Evolutionary conservation across 2,329 filamentous ascomycete species (phyloP).

Genomic region (Diatrype stigma): DNA sequence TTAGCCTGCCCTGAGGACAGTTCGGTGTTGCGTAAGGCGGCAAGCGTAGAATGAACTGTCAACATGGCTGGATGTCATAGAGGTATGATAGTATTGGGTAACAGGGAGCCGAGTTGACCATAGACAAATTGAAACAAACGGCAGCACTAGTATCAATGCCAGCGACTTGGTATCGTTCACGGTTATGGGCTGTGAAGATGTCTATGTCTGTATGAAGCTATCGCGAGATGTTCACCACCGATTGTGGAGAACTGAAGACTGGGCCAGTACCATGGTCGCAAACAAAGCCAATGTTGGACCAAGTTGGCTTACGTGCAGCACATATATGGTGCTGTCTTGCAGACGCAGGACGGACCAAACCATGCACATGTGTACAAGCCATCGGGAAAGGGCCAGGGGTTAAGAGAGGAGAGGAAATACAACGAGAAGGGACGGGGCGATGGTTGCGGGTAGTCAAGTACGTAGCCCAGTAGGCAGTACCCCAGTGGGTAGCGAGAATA

Average conservation of each 20-base stretch:
- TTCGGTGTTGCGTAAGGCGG: slow-evolving; percentile 15
- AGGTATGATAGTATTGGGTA: slow-evolving; percentile 1
- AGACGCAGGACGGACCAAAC: slow-evolving; percentile 8
- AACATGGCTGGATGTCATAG: slow-evolving; percentile 19
- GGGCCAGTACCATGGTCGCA: slow-evolving; percentile 11
- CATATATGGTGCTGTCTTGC: slow-evolving; percentile 17
- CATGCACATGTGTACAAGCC: slow-evolving; percentile 17
- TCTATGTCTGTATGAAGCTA: slow-evolving; percentile 14
- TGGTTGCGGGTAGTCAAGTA: slow-evolving; percentile 6
- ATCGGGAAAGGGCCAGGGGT: slow-evolving; percentile 15
- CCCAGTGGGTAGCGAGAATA: slow-evolving; percentile 22
- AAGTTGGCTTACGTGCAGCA: slow-evolving; percentile 19
- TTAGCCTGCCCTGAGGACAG: slow-evolving; percentile 26
- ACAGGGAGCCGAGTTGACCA: slow-evolving; percentile 2
- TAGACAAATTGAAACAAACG: slow-evolving; percentile 5
- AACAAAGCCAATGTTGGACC: slow-evolving; percentile 17
- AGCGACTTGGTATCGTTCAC: slow-evolving; percentile 9
- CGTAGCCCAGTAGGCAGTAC: too few relatives aligned
- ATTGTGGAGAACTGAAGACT: slow-evolving; percentile 11
- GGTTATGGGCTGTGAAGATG: slow-evolving; percentile 5
- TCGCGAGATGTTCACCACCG: slow-evolving; percentile 16
- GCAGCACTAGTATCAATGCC: slow-evolving; percentile 8
- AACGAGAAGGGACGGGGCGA: slow-evolving; percentile 3
- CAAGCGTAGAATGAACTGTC: slow-evolving; percentile 13
- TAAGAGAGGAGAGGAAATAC: slow-evolving; percentile 5